Base-by-base conservation (phyloP, 148 eudicot species). In the Tetragonia tetragonoides region DNA sequence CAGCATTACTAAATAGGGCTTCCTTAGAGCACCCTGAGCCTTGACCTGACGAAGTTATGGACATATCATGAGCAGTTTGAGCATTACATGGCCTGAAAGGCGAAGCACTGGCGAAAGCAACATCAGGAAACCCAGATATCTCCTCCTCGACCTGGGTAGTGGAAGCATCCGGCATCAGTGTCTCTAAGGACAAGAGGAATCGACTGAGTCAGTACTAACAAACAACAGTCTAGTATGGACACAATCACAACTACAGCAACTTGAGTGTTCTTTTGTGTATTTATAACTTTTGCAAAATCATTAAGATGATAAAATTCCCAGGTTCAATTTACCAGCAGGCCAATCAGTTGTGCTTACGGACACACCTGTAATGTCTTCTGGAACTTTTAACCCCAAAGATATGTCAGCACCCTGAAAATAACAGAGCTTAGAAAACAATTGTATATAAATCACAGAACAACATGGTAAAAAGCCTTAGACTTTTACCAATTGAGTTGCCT, bases 361-460 rank as follows among this genome's bases (percentile, higher is more conserved):
- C 63, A 81, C 85, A 77, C 78, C 75, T 78, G 76, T 78, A 79
- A 68, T 20, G 68, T 75, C 88, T 72, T 80, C 81, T 41, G 82
- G 61, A 74, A 81, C 38, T 34, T 84, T 84, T 77, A 77, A 66
- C 70, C 77, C 87, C 72, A 63, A 59, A 57, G 85, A 79, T 64
- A 75, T 59, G 37, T 87, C 87, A 70, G 78, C 77, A 76, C 64
- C 72, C 94, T 90, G 79, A 63, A 80, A 76, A 40, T 47, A 73
- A 61, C 7, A 65, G 3, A 62, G 59, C 17, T 75, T 47, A 59
- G 21, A 24, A 24, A 37, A 68, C 23, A 49, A 60, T 7, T 60
- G 51, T 59, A 11, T 62, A 67, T 57, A 39, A 73, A 40, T 10
- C 12, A 23, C 23, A 39, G 34, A 56, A 21, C 8, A 56, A 23